Conservation (phyloP, 1,284 basidiomycete species). For the Ceratobasidium sp. region DNA sequence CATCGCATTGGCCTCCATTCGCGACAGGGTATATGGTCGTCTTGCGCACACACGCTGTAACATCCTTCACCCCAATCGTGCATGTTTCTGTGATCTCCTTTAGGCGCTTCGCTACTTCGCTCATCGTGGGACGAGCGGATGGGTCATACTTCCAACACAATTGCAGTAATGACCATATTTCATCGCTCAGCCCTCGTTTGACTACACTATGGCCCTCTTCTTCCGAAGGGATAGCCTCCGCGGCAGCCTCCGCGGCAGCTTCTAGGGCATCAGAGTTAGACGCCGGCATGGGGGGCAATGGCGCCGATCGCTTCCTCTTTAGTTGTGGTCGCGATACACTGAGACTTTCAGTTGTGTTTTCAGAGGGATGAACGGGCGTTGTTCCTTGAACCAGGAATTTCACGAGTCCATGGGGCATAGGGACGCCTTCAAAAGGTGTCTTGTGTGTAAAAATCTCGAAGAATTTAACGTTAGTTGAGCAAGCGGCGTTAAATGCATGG, state of each 20-base stretch:
- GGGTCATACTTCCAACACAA: conserved; percentile 35
- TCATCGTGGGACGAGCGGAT: conserved; percentile 19
- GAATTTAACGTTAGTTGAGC: background rate
- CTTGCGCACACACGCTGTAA: conserved; percentile 19
- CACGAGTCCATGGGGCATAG: conserved; percentile 24
- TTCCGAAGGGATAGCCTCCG: conserved; percentile 10
- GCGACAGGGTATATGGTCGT: conserved; percentile 23
- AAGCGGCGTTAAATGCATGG: background rate
- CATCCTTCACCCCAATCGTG: conserved; percentile 15
- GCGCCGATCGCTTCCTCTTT: conserved; percentile 8
- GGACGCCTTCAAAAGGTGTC: conserved; percentile 26
- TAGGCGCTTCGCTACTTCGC: conserved; percentile 1
- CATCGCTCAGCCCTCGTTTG: conserved; percentile 12
- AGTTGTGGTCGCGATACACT: background rate
- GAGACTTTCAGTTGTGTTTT: background rate
- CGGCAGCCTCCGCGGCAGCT: background rate
- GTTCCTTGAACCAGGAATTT: conserved; percentile 20
- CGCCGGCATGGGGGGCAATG: background rate
- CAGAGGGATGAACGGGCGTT: conserved; percentile 11
- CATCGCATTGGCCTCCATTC: conserved; percentile 33
- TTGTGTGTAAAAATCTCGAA: conserved; percentile 33
- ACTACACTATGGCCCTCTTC: conserved; percentile 18
- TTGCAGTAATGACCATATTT: conserved; percentile 33
- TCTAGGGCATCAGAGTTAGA: conserved; percentile 2
- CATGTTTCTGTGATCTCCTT: conserved; percentile 12